Evolutionary conservation across 1,284 basidiomycete genomes (phyloP), one percentile per base, ranked within the genome.

Genomic region (Moesziomyces parantarcticus): DNA sequence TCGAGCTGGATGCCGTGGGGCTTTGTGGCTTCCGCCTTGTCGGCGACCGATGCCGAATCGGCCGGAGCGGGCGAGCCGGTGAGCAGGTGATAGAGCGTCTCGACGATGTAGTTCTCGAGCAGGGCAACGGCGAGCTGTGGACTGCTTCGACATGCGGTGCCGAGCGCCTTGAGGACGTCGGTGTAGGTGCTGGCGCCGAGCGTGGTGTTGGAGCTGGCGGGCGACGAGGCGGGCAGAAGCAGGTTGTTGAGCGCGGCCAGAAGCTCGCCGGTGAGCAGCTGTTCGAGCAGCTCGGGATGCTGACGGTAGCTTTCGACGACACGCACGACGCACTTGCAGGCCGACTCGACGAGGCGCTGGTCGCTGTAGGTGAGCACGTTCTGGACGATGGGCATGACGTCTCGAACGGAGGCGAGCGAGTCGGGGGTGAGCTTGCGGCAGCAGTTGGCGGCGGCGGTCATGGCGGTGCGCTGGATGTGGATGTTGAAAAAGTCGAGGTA

Each of bases 401-500:
- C 77, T 20, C 61, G 57, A 23, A 76, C 69, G 59, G 68, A 70
- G 22, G 62, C 42, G 50, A 77, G 70, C 41, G 65, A 59, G 21
- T 76, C 77, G 23, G 70, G 50, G 9, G 70, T 62, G 48, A 83
- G 69, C 57, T 77, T 77, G 39, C 79, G 74, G 45, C 79, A 82
- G 73, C 81, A 83, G 44, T 83, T 74, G 44, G 82, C 76, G 1
- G 77, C 81, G 16, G 80, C 75, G 5, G 68, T 75, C 78, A 83
- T 74, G 40, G 82, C 81, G 13, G 79, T 82, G 25, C 82, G 76
- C 68, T 83, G 82, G 42, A 83, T 78, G 63, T 83, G 80, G 52
- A 82, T 76, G 61, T 76, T 80, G 75, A 83, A 83, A 47, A 83
- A 83, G 67, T 83, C 82, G 53, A 83, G 66, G 50, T 77, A 83